Conservation (phyloP, 78 protist species). For the Parvularia atlantis region DNA sequence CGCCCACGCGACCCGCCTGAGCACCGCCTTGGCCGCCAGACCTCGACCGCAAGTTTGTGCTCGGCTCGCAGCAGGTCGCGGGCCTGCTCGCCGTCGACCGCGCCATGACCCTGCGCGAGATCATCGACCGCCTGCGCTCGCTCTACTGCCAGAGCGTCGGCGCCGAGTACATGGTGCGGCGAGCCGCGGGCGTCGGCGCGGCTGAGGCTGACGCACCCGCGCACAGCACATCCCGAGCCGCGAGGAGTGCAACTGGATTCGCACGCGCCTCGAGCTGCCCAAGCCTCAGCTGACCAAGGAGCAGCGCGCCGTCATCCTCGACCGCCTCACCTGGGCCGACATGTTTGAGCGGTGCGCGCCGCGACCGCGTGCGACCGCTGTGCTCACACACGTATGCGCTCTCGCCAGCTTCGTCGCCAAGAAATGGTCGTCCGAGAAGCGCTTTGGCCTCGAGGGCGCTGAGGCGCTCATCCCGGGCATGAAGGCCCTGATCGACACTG, state of each 20-base stretch:
- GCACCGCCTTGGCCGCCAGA: background rate
- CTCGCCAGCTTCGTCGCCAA: constrained; percentile 49
- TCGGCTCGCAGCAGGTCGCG: background rate
- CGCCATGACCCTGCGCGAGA: constrained; percentile 7
- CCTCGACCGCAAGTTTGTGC: background rate
- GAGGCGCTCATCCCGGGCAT: constrained; percentile 76
- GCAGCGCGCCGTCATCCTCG: constrained; percentile 18
- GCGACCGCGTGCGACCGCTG: background rate
- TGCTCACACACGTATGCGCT: constrained; percentile 44
- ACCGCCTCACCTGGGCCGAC: constrained; percentile 58
- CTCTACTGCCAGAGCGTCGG: constrained; percentile 35
- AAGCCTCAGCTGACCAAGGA: background rate
- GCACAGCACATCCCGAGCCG: constrained; percentile 48
- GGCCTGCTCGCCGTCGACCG: background rate
- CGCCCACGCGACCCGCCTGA: background rate
- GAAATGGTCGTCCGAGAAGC: constrained; percentile 52
- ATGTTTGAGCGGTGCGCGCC: constrained; percentile 44
- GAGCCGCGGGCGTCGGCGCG: background rate
- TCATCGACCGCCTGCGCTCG: constrained; percentile 19
- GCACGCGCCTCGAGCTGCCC: constrained; percentile 39
- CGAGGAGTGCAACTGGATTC: constrained; percentile 58
- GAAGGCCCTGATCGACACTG: constrained; percentile 62
- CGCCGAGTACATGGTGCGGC: constrained; percentile 33
- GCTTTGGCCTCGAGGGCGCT: constrained; percentile 92
- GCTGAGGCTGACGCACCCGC: background rate